These are phyloP conservation scores for Misopates orontium DNA, from an alignment of 257 asterid species.

Conservation along the genomic window DNA sequence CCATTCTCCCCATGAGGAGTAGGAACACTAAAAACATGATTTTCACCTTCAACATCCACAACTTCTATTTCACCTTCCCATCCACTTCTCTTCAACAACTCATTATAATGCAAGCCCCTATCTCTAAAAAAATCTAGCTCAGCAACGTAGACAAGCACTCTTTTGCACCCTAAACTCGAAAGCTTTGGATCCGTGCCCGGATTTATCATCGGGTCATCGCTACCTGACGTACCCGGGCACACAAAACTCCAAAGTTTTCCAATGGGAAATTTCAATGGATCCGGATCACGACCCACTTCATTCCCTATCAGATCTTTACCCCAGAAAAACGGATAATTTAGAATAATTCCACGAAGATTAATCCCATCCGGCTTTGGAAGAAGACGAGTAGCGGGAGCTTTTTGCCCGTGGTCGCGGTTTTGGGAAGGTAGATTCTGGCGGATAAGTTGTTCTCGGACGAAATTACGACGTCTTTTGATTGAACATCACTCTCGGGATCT, in stretches of 20 bases:
- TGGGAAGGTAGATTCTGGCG: slow-evolving; percentile 44
- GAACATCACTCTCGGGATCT: slow-evolving; percentile 39
- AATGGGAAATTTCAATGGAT: neutral
- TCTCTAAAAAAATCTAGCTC: slow-evolving; percentile 40
- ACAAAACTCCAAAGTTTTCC: slow-evolving; percentile 31
- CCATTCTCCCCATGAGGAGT: slow-evolving; percentile 32
- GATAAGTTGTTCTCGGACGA: slow-evolving; percentile 36
- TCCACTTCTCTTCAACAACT: slow-evolving; percentile 36
- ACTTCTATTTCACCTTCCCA: slow-evolving; percentile 54
- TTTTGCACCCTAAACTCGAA: slow-evolving; percentile 37
- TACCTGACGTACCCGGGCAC: slow-evolving; percentile 30
- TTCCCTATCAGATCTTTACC: slow-evolving; percentile 45
- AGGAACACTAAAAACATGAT: slow-evolving; percentile 47
- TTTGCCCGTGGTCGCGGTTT: neutral
- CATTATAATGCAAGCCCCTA: slow-evolving; percentile 48
- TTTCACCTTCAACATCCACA: slow-evolving; percentile 51
- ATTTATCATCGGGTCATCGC: slow-evolving; percentile 50
- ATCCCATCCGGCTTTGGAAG: slow-evolving; percentile 37
- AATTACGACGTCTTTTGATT: slow-evolving; percentile 47
- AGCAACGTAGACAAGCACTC: slow-evolving; percentile 47
- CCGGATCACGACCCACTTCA: slow-evolving; percentile 12
- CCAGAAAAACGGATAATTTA: slow-evolving; percentile 53
- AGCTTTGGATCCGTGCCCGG: slow-evolving; percentile 46
- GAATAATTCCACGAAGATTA: slow-evolving; percentile 42
- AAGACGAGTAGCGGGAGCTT: slow-evolving; percentile 46